Evolutionary conservation across 1,139 yeast species (phyloP), one percentile per base, ranked within the genome.

Genomic region (Groenewaldozyma sp.): DNA sequence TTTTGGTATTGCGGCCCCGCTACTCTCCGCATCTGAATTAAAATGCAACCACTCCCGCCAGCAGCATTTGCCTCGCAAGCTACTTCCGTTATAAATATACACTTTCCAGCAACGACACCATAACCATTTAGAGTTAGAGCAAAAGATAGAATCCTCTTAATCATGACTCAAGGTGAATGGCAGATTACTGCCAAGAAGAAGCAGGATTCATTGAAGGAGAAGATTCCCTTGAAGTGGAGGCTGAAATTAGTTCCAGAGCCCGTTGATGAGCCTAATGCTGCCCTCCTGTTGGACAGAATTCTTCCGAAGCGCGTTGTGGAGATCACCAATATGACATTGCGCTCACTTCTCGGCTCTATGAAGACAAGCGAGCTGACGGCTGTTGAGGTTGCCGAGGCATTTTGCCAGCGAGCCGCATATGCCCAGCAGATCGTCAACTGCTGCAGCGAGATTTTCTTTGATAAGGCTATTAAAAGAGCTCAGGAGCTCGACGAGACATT

Each of bases 361-460:
- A 36, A 43, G 2, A 21, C 19, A 2, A 45, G 45, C 14, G 14
- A 43, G 20, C 38, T 43, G 19, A 43, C 47, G 6, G 26, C 50
- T 3, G 20, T 35, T n/a, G 35, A 43, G 24, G 50, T 46, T 3
- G 41, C 45, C 1, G 37, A 34, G 28, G 51, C 3, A 74, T 67
- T 52, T 71, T 78, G 45, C 73, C 72, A 45, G 63, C 79, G 51
- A 43, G 76, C 80, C 4, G 71, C 76, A 1, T 60, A 74, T 37
- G 72, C 74, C n/a, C 81, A 76, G 47, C 78, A 77, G 50, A 56
- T 76, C 44, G 67, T 74, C 38, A 57, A 54, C 39, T 58, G 63
- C 39, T 51, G 60, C 21, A 52, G 58, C n/a, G 65, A 60, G 40
- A 49, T 60, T 27, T 47, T 60, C 33, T 55, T 58, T 35, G 55